Evolutionary conservation across 495 filamentous ascomycete genomes (phyloP).

Genomic region (Penicillium flavigenum): DNA sequence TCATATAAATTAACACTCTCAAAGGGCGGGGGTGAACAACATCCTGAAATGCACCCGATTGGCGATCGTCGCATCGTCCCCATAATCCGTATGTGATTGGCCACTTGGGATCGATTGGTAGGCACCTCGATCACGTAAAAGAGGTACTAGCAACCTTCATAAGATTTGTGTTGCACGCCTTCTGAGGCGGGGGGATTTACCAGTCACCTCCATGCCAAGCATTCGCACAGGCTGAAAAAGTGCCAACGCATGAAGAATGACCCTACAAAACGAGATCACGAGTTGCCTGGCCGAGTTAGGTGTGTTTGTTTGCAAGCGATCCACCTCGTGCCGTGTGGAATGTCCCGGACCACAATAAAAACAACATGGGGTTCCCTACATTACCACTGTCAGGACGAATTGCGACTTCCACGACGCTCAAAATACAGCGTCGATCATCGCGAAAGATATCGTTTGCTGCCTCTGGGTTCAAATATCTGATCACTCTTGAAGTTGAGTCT

Average conservation of each 20-base stretch:
- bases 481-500: background rate
- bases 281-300: slow-evolving; percentile 2
- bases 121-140: slow-evolving; percentile 2
- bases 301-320: slow-evolving; percentile 4
- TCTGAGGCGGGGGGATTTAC: background rate
- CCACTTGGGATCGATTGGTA: background rate
- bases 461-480: background rate
- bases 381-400: background rate
- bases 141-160: background rate
- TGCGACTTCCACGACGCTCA: background rate
- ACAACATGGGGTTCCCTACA: background rate
- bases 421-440: background rate
- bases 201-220: background rate
- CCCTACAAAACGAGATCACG: background rate
- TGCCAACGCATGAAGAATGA: slow-evolving; percentile 3
- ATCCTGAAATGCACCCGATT: slow-evolving; percentile 8
- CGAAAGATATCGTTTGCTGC: background rate
- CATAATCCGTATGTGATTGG: background rate
- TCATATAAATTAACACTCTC: background rate
- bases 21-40: background rate
- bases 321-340: slow-evolving; percentile 9
- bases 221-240: background rate
- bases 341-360: background rate
- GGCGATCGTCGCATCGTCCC: background rate
- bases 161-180: background rate